Percentiles rank a stretch among this genome's conserved stretches.
Evolutionary conservation across 1,139 yeast genomes (phyloP).

Genomic region (Kodamaea plutei): DNA sequence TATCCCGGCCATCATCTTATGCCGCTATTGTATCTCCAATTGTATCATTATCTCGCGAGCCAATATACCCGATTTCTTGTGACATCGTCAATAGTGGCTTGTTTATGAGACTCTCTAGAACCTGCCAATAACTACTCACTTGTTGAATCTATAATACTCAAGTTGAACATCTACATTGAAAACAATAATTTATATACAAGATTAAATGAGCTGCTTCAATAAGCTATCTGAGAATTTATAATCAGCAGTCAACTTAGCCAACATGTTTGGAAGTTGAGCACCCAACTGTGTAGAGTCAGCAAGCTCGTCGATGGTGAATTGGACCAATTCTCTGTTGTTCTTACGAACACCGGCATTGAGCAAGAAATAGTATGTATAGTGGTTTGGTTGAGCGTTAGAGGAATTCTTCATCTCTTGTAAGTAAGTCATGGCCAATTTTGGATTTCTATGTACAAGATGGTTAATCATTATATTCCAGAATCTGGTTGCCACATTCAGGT

Average conservation of each 20-base stretch:
- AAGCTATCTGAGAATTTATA: no score
- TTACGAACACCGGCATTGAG: constrained; percentile 40
- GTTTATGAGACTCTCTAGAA: no score
- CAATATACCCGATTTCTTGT: no score
- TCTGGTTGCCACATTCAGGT: constrained; percentile 35
- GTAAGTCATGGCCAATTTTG: constrained; percentile 38
- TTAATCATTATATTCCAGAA: constrained; percentile 60
- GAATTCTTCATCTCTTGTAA: constrained; percentile 28
- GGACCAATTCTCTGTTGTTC: constrained; percentile 30
- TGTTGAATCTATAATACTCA: no score
- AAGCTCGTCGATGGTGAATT: constrained; percentile 35
- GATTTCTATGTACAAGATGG: constrained; percentile 38
- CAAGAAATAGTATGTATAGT: constrained; percentile 54
- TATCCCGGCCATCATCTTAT: no score
- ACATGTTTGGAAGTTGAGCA: constrained; percentile 9
- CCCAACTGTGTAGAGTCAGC: constrained; percentile 34
- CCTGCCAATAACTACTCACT: no score
- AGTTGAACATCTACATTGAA: no score
- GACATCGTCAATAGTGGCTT: no score
- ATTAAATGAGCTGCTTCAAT: no score
- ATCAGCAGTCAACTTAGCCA: constrained; percentile 3
- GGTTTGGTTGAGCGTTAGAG: constrained; percentile 41
- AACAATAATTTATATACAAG: no score
- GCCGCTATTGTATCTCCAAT: no score
- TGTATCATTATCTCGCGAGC: no score